A percentile compares a stretch with the other conserved stretches of the same genome.
Evolutionary conservation across 2,329 filamentous ascomycete species (phyloP).

Genomic region (Myriosclerotinia scirpicola): DNA sequence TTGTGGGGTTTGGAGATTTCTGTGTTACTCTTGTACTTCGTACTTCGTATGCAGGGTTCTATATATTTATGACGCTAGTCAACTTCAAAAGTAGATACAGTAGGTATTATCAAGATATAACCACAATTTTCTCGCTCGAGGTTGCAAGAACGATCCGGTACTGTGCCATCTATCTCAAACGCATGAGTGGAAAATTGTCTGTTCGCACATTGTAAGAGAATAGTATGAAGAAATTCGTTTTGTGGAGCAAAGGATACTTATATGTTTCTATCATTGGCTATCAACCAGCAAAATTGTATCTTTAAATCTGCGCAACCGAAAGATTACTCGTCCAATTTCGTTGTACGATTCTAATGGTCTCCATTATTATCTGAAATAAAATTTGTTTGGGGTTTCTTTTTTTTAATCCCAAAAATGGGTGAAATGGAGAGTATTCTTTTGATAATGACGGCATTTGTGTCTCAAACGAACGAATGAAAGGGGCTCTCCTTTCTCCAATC

Average conservation of each 20-base stretch:
- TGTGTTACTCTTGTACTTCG: not conserved
- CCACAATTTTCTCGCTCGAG: not conserved
- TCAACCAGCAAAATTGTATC: not conserved
- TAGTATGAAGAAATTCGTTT: not conserved
- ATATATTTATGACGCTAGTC: not conserved
- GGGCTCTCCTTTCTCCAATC: conserved; percentile 5
- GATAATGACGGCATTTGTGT: conserved; percentile 14
- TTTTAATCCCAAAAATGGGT: not conserved
- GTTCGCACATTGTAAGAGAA: conserved; percentile 1
- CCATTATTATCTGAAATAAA: conserved; percentile 17
- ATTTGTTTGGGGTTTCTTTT: conserved; percentile 10
- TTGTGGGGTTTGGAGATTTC: not conserved
- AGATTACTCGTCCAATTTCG: conserved; percentile 9
- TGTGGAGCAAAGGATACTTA: conserved; percentile 4
- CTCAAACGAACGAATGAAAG: conserved; percentile 10
- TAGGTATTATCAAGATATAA: too few relatives aligned
- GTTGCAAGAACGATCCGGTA: conserved; percentile 13
- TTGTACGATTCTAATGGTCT: conserved; percentile 8
- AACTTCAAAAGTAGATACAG: not conserved
- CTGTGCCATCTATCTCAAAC: conserved; percentile 18
- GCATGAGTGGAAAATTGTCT: conserved; percentile 7
- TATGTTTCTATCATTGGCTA: not conserved
- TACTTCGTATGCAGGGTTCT: too few relatives aligned
- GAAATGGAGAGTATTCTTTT: not conserved
- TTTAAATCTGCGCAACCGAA: conserved; percentile 5